Conservation (phyloP, 1,139 yeast species). For the Saccharomyces hybrid region DNA sequence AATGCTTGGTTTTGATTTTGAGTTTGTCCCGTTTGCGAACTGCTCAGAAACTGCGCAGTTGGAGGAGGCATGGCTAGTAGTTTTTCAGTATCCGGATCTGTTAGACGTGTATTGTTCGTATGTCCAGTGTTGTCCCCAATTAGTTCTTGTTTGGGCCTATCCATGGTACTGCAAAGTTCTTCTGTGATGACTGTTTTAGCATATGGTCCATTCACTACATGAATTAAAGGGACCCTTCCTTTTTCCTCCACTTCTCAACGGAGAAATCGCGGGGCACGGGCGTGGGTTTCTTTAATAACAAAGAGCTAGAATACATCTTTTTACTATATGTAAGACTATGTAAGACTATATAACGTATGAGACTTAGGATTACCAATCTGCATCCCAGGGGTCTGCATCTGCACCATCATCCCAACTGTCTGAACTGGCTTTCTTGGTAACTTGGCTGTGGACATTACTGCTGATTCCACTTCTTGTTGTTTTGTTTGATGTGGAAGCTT, state of each 20-base stretch:
- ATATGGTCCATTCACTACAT: neutral
- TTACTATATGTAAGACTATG: neutral
- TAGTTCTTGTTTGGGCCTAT: neutral
- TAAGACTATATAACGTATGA: neutral
- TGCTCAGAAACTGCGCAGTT: constrained; percentile 4
- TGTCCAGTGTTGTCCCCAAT: neutral
- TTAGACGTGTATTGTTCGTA: constrained; percentile 1
- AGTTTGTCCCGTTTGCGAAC: neutral
- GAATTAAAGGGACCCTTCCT: constrained; percentile 1
- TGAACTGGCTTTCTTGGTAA: neutral
- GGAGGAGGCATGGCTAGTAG: constrained; percentile 14
- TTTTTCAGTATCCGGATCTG: constrained; percentile 7
- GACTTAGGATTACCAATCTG: neutral
- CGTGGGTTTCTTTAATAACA: neutral
- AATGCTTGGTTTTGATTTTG: constrained; percentile 1
- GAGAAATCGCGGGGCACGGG: neutral
- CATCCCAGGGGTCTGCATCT: neutral
- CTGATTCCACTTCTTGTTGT: neutral
- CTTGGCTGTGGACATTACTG: neutral
- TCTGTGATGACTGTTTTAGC: neutral
- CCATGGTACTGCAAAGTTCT: neutral
- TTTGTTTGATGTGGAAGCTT: neutral
- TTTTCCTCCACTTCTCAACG: neutral
- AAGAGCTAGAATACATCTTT: neutral
- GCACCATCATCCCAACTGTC: neutral